Evolutionary conservation across 768 basidiomycete species (phyloP), one percentile per base, ranked within the genome.

Genomic region (Phanerochaete sordida): DNA sequence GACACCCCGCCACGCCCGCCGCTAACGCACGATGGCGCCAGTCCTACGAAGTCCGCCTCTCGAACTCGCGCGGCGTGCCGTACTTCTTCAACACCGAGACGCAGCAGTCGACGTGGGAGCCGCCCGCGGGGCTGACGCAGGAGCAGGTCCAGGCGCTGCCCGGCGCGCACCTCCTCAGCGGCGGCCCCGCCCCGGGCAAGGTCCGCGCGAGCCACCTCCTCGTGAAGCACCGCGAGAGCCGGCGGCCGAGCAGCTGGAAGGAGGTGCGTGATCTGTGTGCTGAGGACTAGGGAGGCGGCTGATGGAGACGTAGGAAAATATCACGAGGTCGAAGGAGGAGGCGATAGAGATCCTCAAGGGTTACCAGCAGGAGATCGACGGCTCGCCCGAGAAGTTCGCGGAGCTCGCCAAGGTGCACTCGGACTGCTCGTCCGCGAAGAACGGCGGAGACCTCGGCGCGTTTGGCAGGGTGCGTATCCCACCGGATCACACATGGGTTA

Each of bases 131-230:
- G 2, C 71, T 95, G 33, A 75, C 84, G n/a, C 65, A 77, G 15
- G 86, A 88, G 0, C 72, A 95, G 65, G 73, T 91, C 65, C 62
- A 74, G 1, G 55, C 74, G 3, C 81, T 97, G 11, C 86, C 91
- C 2, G 93, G 92, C 0, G 90, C 89, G 19, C 60, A 84, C 44
- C 75, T 84, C 68, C 81, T 81, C 58, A 73, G 56, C 33, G 70
- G 69, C 30, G 44, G 59, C 52, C 61, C 67, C 66, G 48, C 55
- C 62, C 31, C 76, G 21, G 59, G 55, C 28, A 81, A 90, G 73
- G 92, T 97, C 39, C 84, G 93, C 52, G 96, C 95, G n/a, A 94
- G 93, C 69, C 97, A 99, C 77, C 78, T 99, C 62, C 76, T 99
- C 59, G 88, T 98, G 62, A 99, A 99, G 76, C 95, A 98, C 75